phyloP scores from a whole-genome alignment of 768 basidiomycete genomes.

The Boletus vinaceobasis region DNA sequence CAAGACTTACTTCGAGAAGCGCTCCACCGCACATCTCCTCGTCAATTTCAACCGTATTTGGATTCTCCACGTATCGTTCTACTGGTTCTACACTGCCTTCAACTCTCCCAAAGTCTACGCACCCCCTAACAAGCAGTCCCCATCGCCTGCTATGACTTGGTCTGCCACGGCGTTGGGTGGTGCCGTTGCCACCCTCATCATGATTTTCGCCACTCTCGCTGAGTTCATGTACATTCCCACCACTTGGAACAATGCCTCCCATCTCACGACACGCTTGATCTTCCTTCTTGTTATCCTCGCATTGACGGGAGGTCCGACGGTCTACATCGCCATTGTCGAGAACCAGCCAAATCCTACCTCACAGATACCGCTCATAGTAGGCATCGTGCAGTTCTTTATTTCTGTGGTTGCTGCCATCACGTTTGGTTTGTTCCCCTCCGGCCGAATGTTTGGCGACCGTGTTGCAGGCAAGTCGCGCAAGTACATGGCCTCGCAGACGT shows the following conservation, averaged over 20 bases:
- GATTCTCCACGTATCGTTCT: conserved; percentile 92
- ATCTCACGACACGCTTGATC: conserved; percentile 88
- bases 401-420: conserved; percentile 78
- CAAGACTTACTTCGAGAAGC: conserved; percentile 98
- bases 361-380: conserved; percentile 84
- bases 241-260: conserved; percentile 98
- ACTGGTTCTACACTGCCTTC: conserved; percentile 98
- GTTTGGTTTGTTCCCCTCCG: conserved; percentile 90
- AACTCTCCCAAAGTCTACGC: conserved; percentile 93
- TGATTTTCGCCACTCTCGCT: conserved; percentile 89
- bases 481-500: conserved; percentile 98
- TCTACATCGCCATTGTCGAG: conserved; percentile 89
- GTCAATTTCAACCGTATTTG: conserved; percentile 99
- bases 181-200: conserved; percentile 88
- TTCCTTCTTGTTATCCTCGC: conserved; percentile 92
- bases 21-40: conserved; percentile 86
- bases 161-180: conserved; percentile 95
- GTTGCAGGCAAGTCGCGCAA: conserved; percentile 97
- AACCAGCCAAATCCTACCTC: conserved; percentile 46
- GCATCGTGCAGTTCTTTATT: conserved; percentile 90
- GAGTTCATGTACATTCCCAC: conserved; percentile 98
- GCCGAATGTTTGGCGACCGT: conserved; percentile 97
- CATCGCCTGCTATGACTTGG: conserved; percentile 90
- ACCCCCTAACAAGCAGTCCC: conserved; percentile 56
- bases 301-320: conserved; percentile 87